Base-by-base conservation (phyloP, 2,329 filamentous ascomycete species). In the Mycosphaerella arachidis region DNA sequence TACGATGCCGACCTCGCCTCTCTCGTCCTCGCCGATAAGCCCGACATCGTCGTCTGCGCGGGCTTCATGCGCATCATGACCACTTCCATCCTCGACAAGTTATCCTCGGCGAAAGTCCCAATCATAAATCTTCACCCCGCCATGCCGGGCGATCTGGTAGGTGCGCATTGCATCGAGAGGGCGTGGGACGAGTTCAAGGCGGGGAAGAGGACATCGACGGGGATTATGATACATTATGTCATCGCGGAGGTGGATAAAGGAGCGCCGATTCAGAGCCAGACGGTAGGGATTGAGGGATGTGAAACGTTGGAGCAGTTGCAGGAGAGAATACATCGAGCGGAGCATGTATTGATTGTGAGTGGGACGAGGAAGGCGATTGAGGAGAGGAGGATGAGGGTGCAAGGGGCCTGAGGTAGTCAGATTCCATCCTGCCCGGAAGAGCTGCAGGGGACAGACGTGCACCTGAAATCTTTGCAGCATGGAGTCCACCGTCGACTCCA, bases 211-310 rank as follows among this genome's bases (percentile, higher is more conserved):
- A 82, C 82, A 65, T 82, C 81, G 65, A 92, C 85, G 0, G 92
- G 92, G 0, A 87, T 95, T 56, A 96, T 96, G 92, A 86, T 91
- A 16, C 92, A 96, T 76, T 88, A 92, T 75, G 91, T 96, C 16
- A 80, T 81, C 68, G 71, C 72, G 8, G 85, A 93, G 73, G 91
- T 96, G 57, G 92, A 96, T 77, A 83, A 88, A 70, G 92, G 92
- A 2, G 79, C 83, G 64, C 87, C 90, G 9, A 88, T 96, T 67
- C 70, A 92, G 62, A 82, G 87, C 1, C 75, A 81, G 64, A 87
- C 92, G 75, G 84, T 96, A 27, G 85, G 83, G 65, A 82, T 82
- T 60, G 78, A 77, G 0, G 79, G 83, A 52, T 76, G 73, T 59
- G 86, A 91, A 69, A 81, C 79, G 27, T 69, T 93, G 58, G 82